Evolutionary conservation across 1,284 basidiomycete genomes (phyloP), one percentile per base, ranked within the genome.

Genomic region (Pseudozyma sp.): DNA sequence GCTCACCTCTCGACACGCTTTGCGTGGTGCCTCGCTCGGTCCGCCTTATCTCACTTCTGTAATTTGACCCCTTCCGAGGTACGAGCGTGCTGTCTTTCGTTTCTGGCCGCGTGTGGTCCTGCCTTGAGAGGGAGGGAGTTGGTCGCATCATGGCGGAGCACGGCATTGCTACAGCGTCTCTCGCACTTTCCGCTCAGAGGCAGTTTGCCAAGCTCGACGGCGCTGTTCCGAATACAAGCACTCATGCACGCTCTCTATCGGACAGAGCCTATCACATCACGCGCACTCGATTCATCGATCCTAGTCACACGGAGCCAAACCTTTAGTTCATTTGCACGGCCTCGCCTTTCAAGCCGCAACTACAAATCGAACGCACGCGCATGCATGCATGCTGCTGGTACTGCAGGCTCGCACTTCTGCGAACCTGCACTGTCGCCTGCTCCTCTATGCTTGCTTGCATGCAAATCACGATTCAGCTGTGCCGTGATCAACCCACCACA

Each of bases 251-350:
- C 30, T 17, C 19, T 13, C 11, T 29, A 9, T 17, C 43, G 17
- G 19, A 7, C 35, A 37, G 24, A 44, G 44, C 64, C 64, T 60
- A 67, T 67, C 64, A 67, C 54, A 55, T 54, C 56, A 51, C 55
- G 42, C 40, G 45, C 49, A 24, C 2, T 24, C 24, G 24, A 24
- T 24, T 34, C 31, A n/a, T 16, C 13, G n/a, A n/a, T 24, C 34
- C 16, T 43, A 44, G 46, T 49, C 43, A 24, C 44, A 45, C 35
- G 42, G 24, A 24, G 4, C 24, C 24, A 51, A 16, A 9, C 16
- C 37, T 54, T 14, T 14, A 46, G 53, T 63, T 65, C 55, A 65
- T 58, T 49, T 64, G 34, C 14, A 42, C 40, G 34, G 7, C 7
- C 33, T 39, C 16, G 29, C n/a, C 37, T 24, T 42, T 42, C n/a